Evolutionary conservation across 208 protist genomes (phyloP).

Genomic region (Leptomonas seymouri): DNA sequence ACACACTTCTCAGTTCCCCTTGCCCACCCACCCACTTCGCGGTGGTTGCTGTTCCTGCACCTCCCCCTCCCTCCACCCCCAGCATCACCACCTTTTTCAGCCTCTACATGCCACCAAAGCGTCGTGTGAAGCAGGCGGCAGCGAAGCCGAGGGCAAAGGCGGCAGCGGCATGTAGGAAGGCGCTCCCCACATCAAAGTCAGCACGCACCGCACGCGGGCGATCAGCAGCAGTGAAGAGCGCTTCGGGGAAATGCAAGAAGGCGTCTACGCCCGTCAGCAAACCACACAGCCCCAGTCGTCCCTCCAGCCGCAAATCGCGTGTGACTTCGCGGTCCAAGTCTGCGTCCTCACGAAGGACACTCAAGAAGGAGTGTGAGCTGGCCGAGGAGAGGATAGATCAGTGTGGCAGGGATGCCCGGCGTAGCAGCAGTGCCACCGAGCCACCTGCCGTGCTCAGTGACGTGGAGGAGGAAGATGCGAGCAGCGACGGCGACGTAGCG

Average conservation of each 20-base stretch:
- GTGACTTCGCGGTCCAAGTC: too few relatives aligned
- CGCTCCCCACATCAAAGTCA: neutral
- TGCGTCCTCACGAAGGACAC: neutral
- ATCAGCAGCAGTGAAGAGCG: neutral
- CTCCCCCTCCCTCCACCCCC: neutral
- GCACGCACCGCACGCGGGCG: neutral
- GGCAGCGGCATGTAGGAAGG: neutral
- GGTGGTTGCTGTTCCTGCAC: neutral
- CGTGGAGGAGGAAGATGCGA: neutral
- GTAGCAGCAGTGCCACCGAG: constrained; percentile 5
- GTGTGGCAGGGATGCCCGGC: neutral
- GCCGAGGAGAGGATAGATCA: neutral
- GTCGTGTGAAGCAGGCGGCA: constrained; percentile 5
- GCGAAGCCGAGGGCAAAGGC: constrained; percentile 2
- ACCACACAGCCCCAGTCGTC: too few relatives aligned
- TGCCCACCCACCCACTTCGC: too few relatives aligned
- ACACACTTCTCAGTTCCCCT: too few relatives aligned
- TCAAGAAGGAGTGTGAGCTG: neutral
- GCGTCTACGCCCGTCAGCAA: neutral
- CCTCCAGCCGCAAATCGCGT: too few relatives aligned
- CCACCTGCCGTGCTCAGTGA: constrained; percentile 1
- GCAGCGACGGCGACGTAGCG: neutral
- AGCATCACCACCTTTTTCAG: neutral
- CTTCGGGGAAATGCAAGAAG: neutral
- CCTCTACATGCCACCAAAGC: constrained; percentile 3